Base-by-base conservation (phyloP, 352 stramenopile species). In the Nothophytophthora sp. region DNA sequence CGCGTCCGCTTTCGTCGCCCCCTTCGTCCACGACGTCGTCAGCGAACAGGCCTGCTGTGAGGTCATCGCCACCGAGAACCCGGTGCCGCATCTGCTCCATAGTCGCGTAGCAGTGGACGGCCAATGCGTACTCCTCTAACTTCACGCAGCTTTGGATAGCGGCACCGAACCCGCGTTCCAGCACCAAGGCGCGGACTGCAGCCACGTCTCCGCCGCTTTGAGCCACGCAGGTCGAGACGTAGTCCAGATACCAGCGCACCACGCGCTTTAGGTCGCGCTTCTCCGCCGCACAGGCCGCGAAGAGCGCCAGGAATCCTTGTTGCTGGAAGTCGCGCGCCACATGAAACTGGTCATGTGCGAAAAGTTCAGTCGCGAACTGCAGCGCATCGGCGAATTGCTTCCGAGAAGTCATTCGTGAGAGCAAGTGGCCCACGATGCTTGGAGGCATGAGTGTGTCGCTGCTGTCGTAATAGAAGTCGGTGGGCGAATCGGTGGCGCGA, bases 101-200 rank as follows among this genome's bases (percentile, higher is more conserved):
- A 8, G 32, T 42, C 24, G 27, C 36, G 29, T 59, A 73, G 49
- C 76, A 85, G 13, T 80, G 73, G 37, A 90, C 55, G 11, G 70
- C 81, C 38, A 86, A 23, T 16, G 74, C 56, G 33, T 64, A 69
- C 23, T 80, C 60, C 27, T 72, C 55, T 2, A 50, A 57, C 32
- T 56, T 38, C 32, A 88, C 60, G 50, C 78, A 87, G 41, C 66
- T 72, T 59, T 90, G 78, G 39, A 92, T 88, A 12, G 59, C 78
- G n/a, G 78, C 73, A 16, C 81, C 81, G 41, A 92, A 83, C 23
- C 80, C 76, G 33, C 63, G 55, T 51, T 87, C 74, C 18, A 86
- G 70, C 41, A 68, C 45, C 20, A 70, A 60, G 11, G 11, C 10
- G 34, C 43, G 36, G 24, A 55, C n/a, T 10, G n/a, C 33, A 6